Conservation (phyloP, 73 alveolate genomes). For the Uronychia binucleata region DNA sequence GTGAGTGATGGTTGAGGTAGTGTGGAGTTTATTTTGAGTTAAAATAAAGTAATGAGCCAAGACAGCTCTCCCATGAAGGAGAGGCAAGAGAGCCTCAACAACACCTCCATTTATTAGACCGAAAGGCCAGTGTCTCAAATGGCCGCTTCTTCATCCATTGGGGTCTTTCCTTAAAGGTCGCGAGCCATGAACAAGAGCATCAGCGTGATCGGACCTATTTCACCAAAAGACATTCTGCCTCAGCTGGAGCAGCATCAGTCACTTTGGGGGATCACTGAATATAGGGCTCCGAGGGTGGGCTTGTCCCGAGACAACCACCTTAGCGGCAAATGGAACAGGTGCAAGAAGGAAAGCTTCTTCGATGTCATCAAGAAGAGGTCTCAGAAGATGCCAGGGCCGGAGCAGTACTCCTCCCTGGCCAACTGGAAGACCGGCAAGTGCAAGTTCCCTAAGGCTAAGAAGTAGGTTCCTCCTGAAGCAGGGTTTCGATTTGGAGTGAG, state of each 20-base stretch:
- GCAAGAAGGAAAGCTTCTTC: background rate
- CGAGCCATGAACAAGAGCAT: background rate
- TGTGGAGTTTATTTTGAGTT: no score
- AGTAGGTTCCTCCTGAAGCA: background rate
- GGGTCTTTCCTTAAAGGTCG: no score
- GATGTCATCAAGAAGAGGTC: background rate
- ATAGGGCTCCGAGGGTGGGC: background rate
- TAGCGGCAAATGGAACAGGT: background rate
- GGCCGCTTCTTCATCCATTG: no score
- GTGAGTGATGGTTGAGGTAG: no score
- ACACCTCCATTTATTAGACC: no score
- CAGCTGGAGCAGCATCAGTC: background rate
- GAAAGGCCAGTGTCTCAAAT: no score
- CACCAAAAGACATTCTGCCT: background rate
- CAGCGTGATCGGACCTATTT: background rate
- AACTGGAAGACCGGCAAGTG: background rate
- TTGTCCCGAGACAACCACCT: background rate
- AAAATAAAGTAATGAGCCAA: no score
- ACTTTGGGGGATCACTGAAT: background rate
- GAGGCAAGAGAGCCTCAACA: no score
- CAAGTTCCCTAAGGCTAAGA: background rate
- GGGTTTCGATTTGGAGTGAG: conserved; percentile 1
- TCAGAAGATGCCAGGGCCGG: background rate
- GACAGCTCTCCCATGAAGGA: no score
- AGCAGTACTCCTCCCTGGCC: background rate